Evolutionary conservation across 2,329 filamentous ascomycete species (phyloP).

Genomic region (Coleophoma crateriformis): DNA sequence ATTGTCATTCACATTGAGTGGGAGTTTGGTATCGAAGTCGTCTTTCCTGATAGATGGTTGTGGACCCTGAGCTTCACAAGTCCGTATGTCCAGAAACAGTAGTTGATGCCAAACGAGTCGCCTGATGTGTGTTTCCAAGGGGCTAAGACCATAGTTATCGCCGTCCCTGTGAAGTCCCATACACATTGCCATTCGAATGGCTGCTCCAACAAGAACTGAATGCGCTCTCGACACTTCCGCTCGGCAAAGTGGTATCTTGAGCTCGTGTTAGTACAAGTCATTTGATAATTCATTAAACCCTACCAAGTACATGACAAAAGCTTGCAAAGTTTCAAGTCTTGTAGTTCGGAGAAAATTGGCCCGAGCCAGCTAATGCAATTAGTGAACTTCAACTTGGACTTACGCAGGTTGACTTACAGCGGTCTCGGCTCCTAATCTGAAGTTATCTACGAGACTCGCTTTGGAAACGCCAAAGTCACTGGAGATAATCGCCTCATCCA

Average conservation of each 20-base stretch:
- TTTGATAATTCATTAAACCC: conserved; percentile 1
- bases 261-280: too few relatives aligned
- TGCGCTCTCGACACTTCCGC: conserved; percentile 68
- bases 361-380: conserved; percentile 40
- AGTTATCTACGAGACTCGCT: conserved; percentile 50
- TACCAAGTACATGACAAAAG: conserved; percentile 72
- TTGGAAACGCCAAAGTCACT: conserved; percentile 52
- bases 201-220: conserved; percentile 65
- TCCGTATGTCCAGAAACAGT: conserved; percentile 70
- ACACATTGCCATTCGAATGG: conserved; percentile 69
- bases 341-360: conserved; percentile 69
- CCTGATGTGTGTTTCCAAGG: conserved; percentile 66
- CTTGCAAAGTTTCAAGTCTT: conserved; percentile 69
- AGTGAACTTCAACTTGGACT: neutral
- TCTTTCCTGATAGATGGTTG: conserved; percentile 65
- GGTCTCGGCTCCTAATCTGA: conserved; percentile 62
- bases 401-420: conserved; percentile 27
- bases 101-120: conserved; percentile 74
- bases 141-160: conserved; percentile 56
- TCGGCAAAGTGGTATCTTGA: conserved; percentile 63
- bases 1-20: conserved; percentile 63
- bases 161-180: conserved; percentile 69
- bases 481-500: conserved; percentile 48
- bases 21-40: conserved; percentile 70
- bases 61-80: conserved; percentile 69